Percentiles rank a stretch among this genome's conserved stretches.
These are phyloP conservation scores for Hypoxylon cercidicola DNA, from an alignment of 495 filamentous ascomycete species.

Conservation along the genomic window DNA sequence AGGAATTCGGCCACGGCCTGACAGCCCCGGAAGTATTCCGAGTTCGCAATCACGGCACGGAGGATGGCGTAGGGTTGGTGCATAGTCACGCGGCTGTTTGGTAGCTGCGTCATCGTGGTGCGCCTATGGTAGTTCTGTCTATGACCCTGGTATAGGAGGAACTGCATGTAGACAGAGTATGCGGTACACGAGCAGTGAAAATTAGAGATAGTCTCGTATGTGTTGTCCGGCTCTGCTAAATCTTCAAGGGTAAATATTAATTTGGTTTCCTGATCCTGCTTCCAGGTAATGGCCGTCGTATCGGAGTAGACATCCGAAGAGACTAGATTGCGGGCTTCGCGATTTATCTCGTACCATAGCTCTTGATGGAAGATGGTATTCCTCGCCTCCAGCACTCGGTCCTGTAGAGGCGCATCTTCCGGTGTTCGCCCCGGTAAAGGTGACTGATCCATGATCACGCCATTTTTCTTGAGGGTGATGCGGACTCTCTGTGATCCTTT, in stretches of 20 bases:
- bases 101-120: conserved; percentile 67
- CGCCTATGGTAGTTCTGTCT: conserved; percentile 71
- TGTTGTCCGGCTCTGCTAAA: conserved; percentile 57
- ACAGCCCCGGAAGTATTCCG: conserved; percentile 37
- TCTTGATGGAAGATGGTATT: conserved; percentile 93
- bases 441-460: conserved; percentile 63
- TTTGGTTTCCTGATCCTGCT: conserved; percentile 62
- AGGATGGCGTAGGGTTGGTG: conserved; percentile 45
- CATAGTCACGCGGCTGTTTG: conserved; percentile 52
- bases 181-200: conserved; percentile 54
- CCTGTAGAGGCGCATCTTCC: conserved; percentile 59
- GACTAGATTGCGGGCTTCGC: conserved; percentile 77
- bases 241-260: conserved; percentile 74
- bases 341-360: conserved; percentile 88
- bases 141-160: conserved; percentile 79
- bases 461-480: conserved; percentile 63
- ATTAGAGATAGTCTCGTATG: conserved; percentile 59
- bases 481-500: conserved; percentile 70
- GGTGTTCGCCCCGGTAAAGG: conserved; percentile 51
- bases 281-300: conserved; percentile 67
- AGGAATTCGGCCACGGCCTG: conserved; percentile 33
- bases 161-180: conserved; percentile 63
- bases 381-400: conserved; percentile 79
- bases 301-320: conserved; percentile 71
- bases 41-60: conserved; percentile 42